Evolutionary conservation across 305 asterid genomes (phyloP), one percentile per base, ranked within the genome.

Genomic region (Fraxinus angustifolia): DNA sequence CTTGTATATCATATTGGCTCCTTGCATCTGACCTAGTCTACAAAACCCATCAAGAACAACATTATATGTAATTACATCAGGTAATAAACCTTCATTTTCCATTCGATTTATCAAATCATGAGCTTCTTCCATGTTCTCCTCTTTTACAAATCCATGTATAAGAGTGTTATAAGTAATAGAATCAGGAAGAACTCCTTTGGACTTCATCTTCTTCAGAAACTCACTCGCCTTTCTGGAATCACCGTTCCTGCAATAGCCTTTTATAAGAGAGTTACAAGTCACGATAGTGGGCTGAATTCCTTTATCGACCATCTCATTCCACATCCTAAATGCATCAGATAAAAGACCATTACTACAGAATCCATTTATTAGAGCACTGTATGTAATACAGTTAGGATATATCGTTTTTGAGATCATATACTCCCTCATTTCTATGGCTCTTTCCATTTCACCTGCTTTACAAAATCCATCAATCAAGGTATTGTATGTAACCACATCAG

Each of bases 1-100:
- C 76, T 76, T 19, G 78, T 89, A 92, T 76, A 92, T 71, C 75
- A 62, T 60, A 81, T 40, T 75, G 34, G 97, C 97, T 76, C 89
- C 97, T 83, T 87, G 87, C 97, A 93, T 90, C 79, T 93, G 89
- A 68, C 94, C 97, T 48, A 85, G 85, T 75, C 83, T 86, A 87
- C 94, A 92, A 28, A 90, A 90, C 83, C 86, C 92, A 79, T 88
- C 89, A 81, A 91, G 77, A 34, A 92, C 83, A 78, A 84, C 91
- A 82, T 93, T 92, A 74, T 91, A 93, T 14, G 93, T 92, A n/a
- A 92, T 38, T 11, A 84, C 80, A 87, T 93, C 92, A 36, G 91
- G 92, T n/a, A 76, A 78, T 3, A 89, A 53, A 58, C 91, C 88
- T 33, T 83, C 82, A n/a, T 81, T 88, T 79, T 88, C 95, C 97